phyloP scores from a whole-genome alignment of 805 yeast species.

The Hagleromyces aurorensis region DNA sequence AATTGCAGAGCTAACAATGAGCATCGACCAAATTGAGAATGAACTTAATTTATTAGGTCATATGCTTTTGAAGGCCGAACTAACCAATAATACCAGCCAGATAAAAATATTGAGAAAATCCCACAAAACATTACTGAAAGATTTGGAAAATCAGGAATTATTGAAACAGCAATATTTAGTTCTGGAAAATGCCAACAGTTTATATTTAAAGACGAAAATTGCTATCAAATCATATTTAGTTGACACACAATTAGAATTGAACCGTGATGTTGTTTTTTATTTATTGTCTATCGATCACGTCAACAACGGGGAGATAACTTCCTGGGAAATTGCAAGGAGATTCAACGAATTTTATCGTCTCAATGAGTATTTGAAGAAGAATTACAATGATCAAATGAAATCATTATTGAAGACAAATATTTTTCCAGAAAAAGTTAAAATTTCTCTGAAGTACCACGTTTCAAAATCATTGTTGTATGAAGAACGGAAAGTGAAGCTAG shows the following conservation, averaged over 20 bases:
- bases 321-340: conserved; percentile 88
- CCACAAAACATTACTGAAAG: conserved; percentile 55
- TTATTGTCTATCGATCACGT: conserved; percentile 66
- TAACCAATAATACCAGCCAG: conserved; percentile 69
- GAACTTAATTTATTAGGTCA: conserved; percentile 63
- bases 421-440: conserved; percentile 42
- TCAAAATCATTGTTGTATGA: conserved; percentile 51
- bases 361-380: conserved; percentile 51
- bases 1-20: conserved; percentile 48
- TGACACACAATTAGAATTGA: conserved; percentile 37
- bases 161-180: conserved; percentile 75
- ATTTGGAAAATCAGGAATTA: conserved; percentile 63
- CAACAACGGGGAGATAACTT: conserved; percentile 47
- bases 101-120: conserved; percentile 63
- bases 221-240: conserved; percentile 43
- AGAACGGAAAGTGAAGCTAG: conserved; percentile 52
- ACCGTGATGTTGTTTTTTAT: conserved; percentile 59
- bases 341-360: conserved; percentile 75
- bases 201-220: conserved; percentile 58
- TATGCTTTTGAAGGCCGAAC: conserved; percentile 69
- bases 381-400: conserved; percentile 41
- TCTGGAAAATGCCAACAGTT: conserved; percentile 72
- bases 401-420: conserved; percentile 39
- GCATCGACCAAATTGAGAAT: conserved; percentile 48
- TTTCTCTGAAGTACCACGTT: conserved; percentile 62